Conservation (phyloP, 148 eudicot species). For the Cornus florida region DNA sequence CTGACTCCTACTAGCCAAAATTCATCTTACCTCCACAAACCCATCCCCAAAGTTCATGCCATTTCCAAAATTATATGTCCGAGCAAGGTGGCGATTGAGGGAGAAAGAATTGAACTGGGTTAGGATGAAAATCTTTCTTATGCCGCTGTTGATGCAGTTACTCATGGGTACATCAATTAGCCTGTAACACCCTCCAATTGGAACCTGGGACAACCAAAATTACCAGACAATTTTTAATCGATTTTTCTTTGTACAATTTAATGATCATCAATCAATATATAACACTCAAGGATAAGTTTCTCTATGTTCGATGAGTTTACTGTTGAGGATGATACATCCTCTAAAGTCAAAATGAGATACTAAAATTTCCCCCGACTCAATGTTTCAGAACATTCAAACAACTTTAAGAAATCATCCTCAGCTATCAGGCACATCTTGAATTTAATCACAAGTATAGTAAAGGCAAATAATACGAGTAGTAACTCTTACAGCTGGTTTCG, state of each 20-base stretch:
- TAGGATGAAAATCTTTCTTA: conserved; percentile 85
- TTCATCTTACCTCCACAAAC: conserved; percentile 75
- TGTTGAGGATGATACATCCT: not conserved
- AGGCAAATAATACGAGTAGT: not conserved
- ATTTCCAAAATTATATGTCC: conserved; percentile 77
- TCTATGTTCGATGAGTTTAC: not conserved
- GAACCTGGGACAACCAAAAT: conserved; percentile 51
- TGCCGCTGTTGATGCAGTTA: conserved; percentile 91
- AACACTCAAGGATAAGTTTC: not conserved
- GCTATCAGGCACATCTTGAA: not conserved
- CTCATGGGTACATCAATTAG: conserved; percentile 98
- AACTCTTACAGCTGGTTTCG: conserved; percentile 88
- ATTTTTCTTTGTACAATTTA: not conserved
- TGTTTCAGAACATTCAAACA: not conserved
- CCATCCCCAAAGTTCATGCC: conserved; percentile 92
- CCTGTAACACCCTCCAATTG: conserved; percentile 94
- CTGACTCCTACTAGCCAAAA: not conserved
- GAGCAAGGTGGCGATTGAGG: conserved; percentile 86
- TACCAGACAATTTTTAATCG: not conserved
- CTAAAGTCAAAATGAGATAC: not conserved
- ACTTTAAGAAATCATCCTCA: not conserved
- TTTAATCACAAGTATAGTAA: not conserved
- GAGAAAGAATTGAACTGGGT: conserved; percentile 96
- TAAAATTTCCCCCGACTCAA: not conserved
- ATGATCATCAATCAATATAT: not conserved